Evolutionary conservation across 1,284 basidiomycete species (phyloP).

Genomic region (Apiotrichum domesticum): DNA sequence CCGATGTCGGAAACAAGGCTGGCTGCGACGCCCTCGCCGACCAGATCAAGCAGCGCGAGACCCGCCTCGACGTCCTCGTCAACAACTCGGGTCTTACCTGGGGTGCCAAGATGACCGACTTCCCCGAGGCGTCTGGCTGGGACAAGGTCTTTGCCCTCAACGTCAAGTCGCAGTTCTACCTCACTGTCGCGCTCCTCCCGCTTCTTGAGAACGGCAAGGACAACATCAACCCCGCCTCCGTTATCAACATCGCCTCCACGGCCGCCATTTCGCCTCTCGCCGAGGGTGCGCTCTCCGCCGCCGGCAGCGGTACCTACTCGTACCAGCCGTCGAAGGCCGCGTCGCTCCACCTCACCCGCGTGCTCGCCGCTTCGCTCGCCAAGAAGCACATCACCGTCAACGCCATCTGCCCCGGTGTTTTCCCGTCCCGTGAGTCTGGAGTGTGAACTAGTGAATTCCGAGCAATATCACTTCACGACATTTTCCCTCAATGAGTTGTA

Average conservation of each 20-base stretch:
- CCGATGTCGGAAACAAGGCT: conserved; percentile 25
- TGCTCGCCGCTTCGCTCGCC: conserved; percentile 23
- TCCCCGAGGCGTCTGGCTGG: conserved; percentile 19
- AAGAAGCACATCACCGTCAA: conserved; percentile 35
- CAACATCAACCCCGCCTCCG: conserved; percentile 17
- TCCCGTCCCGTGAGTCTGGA: conserved; percentile 19
- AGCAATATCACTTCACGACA: no score
- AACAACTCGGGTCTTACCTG: conserved; percentile 35
- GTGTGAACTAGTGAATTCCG: no score
- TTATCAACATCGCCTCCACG: conserved; percentile 31
- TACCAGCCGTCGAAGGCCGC: conserved; percentile 19
- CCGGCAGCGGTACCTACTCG: conserved; percentile 23
- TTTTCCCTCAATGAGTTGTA: no score
- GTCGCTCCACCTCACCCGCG: conserved; percentile 22
- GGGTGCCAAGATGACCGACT: conserved; percentile 19
- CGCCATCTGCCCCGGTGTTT: conserved; percentile 32
- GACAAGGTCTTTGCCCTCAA: conserved; percentile 22
- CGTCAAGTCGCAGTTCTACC: conserved; percentile 23
- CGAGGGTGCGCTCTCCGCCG: conserved; percentile 17
- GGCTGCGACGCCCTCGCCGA: conserved; percentile 17
- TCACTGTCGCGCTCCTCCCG: conserved; percentile 25
- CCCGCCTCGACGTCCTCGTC: conserved; percentile 37
- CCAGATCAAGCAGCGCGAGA: conserved; percentile 15
- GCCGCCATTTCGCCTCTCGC: conserved; percentile 21
- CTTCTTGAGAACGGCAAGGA: conserved; percentile 19